Conservation (phyloP, 441 rosid species). For the Populus hybrid region DNA sequence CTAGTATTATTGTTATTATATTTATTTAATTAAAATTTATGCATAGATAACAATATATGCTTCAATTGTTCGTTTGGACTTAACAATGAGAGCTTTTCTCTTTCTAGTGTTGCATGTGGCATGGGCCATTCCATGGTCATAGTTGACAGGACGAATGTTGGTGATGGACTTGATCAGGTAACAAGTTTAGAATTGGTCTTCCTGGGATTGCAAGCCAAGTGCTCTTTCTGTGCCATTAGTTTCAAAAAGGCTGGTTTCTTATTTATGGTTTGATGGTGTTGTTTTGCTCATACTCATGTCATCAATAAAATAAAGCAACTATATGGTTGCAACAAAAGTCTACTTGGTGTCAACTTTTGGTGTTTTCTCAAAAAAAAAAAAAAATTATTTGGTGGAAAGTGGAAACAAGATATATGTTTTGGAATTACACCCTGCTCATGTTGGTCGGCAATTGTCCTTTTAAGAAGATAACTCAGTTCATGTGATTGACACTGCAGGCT, state of each 20-base stretch:
- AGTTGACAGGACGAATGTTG: constrained; percentile 62
- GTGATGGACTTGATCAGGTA: constrained; percentile 85
- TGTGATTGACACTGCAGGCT: neutral
- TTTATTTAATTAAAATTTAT: neutral
- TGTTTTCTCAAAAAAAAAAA: neutral
- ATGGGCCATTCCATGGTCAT: constrained; percentile 80
- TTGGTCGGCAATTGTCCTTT: neutral
- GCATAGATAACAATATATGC: neutral
- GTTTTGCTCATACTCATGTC: neutral
- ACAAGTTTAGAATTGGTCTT: neutral
- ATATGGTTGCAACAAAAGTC: neutral
- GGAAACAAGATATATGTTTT: neutral
- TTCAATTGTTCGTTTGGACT: neutral
- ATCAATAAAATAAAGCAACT: neutral
- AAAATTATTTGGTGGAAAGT: neutral
- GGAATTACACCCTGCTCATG: neutral
- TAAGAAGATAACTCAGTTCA: neutral
- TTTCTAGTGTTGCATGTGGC: constrained; percentile 85
- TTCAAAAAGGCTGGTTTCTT: neutral
- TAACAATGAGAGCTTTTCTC: constrained; percentile 5
- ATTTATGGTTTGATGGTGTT: neutral
- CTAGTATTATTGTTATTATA: constrained; percentile 4
- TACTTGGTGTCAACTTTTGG: neutral
- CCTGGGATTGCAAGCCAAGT: neutral
- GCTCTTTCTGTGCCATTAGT: neutral